phyloP scores from a whole-genome alignment of 768 basidiomycete species.

The Russula olivacea region DNA sequence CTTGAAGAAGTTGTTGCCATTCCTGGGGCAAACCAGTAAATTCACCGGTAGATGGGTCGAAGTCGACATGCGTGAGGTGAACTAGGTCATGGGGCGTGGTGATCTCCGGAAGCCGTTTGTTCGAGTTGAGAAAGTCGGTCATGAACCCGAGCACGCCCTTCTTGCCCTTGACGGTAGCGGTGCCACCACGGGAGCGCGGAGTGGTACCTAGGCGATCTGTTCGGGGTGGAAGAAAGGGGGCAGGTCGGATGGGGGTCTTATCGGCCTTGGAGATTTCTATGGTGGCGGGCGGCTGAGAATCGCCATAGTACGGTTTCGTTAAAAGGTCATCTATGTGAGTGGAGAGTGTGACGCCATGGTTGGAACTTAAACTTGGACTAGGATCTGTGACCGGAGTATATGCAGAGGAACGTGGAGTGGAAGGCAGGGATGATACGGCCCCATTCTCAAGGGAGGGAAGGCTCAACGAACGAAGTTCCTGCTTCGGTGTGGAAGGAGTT shows the following conservation, averaged over 20 bases:
- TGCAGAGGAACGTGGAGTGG: conserved; percentile 68
- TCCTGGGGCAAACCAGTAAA: conserved; percentile 85
- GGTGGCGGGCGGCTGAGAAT: not conserved
- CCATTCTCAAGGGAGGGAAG: conserved; percentile 29
- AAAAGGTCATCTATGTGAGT: conserved; percentile 35
- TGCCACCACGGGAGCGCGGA: conserved; percentile 40
- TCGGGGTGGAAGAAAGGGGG: not conserved
- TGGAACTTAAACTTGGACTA: conserved; percentile 30
- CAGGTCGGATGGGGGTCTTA: not conserved
- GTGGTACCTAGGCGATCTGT: conserved; percentile 21
- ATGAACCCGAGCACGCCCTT: conserved; percentile 62
- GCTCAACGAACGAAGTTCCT: conserved; percentile 24
- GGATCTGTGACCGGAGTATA: conserved; percentile 42
- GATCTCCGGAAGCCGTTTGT: conserved; percentile 33
- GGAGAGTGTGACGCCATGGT: conserved; percentile 35
- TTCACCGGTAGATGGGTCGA: no score
- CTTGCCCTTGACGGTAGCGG: conserved; percentile 40
- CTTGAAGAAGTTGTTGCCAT: conserved; percentile 55
- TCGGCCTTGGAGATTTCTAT: not conserved
- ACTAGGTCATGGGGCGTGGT: conserved; percentile 69
- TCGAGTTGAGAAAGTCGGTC: conserved; percentile 38
- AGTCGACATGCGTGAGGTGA: not conserved
- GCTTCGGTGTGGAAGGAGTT: conserved; percentile 31
- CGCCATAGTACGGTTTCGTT: not conserved
- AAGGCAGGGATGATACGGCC: conserved; percentile 30